Percentiles rank a stretch among this genome's conserved stretches.
phyloP scores from a whole-genome alignment of 2,329 filamentous ascomycete species.

The Diaporthe vaccinii region DNA sequence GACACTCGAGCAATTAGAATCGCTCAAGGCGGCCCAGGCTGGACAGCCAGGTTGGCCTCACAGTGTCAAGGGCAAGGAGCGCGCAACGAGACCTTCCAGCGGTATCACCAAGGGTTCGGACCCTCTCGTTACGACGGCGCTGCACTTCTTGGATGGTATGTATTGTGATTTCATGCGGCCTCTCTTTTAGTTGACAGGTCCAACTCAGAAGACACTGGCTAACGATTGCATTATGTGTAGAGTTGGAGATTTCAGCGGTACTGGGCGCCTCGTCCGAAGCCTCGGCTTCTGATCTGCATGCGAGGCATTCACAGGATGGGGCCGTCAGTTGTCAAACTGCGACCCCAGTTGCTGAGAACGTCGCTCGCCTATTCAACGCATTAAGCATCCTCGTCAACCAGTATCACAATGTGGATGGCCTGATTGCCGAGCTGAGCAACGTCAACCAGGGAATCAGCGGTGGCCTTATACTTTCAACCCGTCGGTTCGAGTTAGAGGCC shows the following conservation, averaged over 20 bases:
- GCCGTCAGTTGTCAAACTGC: constrained; percentile 46
- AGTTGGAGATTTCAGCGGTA: constrained; percentile 61
- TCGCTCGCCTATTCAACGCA: constrained; percentile 54
- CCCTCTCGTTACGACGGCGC: constrained; percentile 56
- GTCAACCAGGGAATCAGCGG: constrained; percentile 53
- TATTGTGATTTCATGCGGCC: not conserved
- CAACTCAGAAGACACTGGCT: not conserved
- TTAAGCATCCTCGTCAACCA: constrained; percentile 52
- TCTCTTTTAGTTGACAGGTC: not conserved
- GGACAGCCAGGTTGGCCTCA: constrained; percentile 43
- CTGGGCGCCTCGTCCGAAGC: constrained; percentile 51
- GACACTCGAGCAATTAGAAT: constrained; percentile 48
- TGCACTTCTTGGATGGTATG: constrained; percentile 67
- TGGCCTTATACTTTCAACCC: constrained; percentile 56
- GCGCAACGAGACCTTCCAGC: constrained; percentile 43
- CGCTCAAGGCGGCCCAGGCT: constrained; percentile 45
- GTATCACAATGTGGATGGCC: constrained; percentile 50
- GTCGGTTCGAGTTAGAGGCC: constrained; percentile 65
- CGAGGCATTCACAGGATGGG: constrained; percentile 55
- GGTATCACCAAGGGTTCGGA: constrained; percentile 48
- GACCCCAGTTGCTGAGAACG: constrained; percentile 53
- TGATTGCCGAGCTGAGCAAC: constrained; percentile 52
- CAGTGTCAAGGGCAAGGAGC: constrained; percentile 59
- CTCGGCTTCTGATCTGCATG: constrained; percentile 57
- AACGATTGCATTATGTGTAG: constrained; percentile 47